A percentile compares a stretch with the other conserved stretches of the same genome.
These are phyloP conservation scores for Tetradesmus obliquus DNA, from an alignment of 139 green algal species.

Conservation along the genomic window DNA sequence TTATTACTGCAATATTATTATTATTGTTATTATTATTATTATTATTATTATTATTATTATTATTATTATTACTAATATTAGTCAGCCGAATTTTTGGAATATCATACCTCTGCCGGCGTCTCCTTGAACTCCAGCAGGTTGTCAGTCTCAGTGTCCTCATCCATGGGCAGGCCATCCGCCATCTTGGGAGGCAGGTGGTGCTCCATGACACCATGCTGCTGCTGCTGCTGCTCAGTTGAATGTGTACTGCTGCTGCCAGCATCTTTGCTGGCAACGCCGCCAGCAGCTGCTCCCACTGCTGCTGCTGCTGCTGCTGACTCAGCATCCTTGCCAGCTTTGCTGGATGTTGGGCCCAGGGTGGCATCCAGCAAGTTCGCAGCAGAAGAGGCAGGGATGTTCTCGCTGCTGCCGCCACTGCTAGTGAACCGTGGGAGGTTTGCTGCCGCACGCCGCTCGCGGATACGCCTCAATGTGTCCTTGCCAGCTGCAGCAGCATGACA, in stretches of 20 bases:
- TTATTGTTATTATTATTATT: too few species aligned
- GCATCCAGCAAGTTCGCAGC: background rate
- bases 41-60: too few species aligned
- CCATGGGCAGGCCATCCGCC: constrained; percentile 30
- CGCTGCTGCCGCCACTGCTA: background rate
- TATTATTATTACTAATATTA: too few species aligned
- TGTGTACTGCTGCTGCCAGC: background rate
- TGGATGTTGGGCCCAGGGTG: constrained; percentile 24
- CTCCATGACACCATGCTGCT: constrained; percentile 5
- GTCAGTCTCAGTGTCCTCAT: constrained; percentile 4
- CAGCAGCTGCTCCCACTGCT: background rate
- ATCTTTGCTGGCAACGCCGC: background rate
- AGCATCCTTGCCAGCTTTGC: background rate
- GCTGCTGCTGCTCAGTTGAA: background rate
- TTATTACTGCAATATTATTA: too few species aligned
- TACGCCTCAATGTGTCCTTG: constrained; percentile 7
- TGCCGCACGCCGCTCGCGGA: background rate
- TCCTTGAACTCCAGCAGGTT: constrained; percentile 44
- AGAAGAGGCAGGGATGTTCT: background rate
- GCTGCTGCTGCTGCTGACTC: background rate
- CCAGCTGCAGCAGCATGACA: constrained; percentile 11
- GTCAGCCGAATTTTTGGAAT: too few species aligned
- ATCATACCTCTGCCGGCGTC: constrained; percentile 40
- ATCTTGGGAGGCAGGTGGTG: constrained; percentile 9
- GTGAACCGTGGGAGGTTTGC: background rate